A percentile compares a stretch with the other conserved stretches of the same genome.
These are phyloP conservation scores for Tylopilus sp. DNA, from an alignment of 768 basidiomycete genomes.

Conservation along the genomic window DNA sequence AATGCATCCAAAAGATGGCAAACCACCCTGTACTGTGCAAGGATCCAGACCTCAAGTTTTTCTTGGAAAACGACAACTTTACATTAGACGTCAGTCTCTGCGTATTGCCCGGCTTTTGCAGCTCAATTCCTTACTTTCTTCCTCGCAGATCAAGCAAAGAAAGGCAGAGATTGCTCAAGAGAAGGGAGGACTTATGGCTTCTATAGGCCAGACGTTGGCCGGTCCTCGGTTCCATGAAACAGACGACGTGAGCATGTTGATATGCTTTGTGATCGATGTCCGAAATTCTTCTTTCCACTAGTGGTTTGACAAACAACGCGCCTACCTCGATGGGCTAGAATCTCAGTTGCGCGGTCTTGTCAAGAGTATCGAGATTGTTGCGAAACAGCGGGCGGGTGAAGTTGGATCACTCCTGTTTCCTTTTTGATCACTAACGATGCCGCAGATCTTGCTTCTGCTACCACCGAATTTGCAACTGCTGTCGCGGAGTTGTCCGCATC, in stretches of 20 bases:
- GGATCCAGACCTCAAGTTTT: conserved; percentile 84
- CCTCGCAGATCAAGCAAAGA: conserved; percentile 76
- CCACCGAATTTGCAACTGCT: conserved; percentile 77
- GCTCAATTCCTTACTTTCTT: neutral
- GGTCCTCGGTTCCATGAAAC: conserved; percentile 86
- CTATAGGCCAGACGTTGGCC: conserved; percentile 72
- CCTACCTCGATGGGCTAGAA: conserved; percentile 86
- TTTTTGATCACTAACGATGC: neutral
- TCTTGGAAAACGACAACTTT: conserved; percentile 93
- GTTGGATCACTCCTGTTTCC: neutral
- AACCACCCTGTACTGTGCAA: conserved; percentile 88
- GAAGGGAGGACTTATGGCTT: conserved; percentile 69
- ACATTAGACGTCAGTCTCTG: conserved; percentile 69
- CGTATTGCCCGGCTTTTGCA: neutral
- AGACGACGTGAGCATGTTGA: conserved; percentile 58
- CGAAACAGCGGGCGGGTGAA: conserved; percentile 75
- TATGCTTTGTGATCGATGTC: neutral
- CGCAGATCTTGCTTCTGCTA: conserved; percentile 63
- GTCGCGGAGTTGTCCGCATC: conserved; percentile 68
- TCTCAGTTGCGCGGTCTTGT: conserved; percentile 82
- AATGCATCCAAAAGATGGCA: conserved; percentile 89
- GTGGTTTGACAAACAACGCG: conserved; percentile 91
- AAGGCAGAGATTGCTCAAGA: conserved; percentile 76
- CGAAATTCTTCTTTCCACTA: conserved; percentile 28
- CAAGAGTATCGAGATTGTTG: conserved; percentile 82